These are phyloP conservation scores for Rhizopus stolonifer DNA, from an alignment of 371 early-diverging fungal genomes.

Conservation along the genomic window DNA sequence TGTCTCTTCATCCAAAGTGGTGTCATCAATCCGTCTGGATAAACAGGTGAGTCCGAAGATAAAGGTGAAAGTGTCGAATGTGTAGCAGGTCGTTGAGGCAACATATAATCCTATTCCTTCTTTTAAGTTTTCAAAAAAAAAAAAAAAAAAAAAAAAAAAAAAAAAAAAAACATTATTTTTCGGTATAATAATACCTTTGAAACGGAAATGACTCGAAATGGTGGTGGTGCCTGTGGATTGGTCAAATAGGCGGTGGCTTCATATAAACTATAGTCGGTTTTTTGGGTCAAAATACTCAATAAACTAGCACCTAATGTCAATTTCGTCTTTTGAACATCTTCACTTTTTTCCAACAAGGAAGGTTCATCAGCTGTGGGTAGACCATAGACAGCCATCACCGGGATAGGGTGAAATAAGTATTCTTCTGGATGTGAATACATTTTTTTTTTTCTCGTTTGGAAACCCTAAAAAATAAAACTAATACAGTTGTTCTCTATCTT, in stretches of 20 bases:
- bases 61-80: conserved; percentile 70
- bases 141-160: no score
- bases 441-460: neutral
- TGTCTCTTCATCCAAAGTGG: conserved; percentile 74
- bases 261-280: conserved; percentile 32
- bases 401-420: conserved; percentile 71
- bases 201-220: conserved; percentile 39
- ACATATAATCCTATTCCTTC: conserved; percentile 35
- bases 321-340: neutral
- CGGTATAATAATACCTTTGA: conserved; percentile 33
- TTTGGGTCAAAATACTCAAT: conserved; percentile 23
- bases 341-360: conserved; percentile 11
- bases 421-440: conserved; percentile 74
- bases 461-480: no score
- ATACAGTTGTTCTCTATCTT: no score
- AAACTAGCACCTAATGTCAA: conserved; percentile 10
- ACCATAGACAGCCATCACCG: conserved; percentile 67
- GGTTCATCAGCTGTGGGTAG: conserved; percentile 38
- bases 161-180: no score
- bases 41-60: conserved; percentile 64
- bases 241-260: conserved; percentile 33
- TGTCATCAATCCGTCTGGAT: conserved; percentile 82
- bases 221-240: conserved; percentile 21
- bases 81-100: conserved; percentile 42
- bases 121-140: no score